These are phyloP conservation scores for Talaromyces proteolyticus DNA, from an alignment of 495 filamentous ascomycete genomes.

Conservation along the genomic window DNA sequence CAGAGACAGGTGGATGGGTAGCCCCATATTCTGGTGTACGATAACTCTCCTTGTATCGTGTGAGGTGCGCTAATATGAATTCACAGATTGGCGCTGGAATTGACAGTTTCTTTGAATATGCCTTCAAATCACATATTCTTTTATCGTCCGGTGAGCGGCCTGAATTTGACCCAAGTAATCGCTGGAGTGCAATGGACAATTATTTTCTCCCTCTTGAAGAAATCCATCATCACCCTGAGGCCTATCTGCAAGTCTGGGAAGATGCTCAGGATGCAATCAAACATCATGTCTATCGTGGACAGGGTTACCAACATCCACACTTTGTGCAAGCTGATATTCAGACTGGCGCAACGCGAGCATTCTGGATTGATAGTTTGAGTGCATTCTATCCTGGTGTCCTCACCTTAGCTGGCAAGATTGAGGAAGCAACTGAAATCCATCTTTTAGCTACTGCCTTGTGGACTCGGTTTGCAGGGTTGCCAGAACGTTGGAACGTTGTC, in stretches of 20 bases:
- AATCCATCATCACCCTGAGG: slow-evolving; percentile 63
- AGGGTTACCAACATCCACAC: slow-evolving; percentile 75
- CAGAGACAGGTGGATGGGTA: slow-evolving; percentile 86
- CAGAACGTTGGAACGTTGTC: slow-evolving; percentile 86
- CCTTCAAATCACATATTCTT: slow-evolving; percentile 86
- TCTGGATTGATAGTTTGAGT: slow-evolving; percentile 93
- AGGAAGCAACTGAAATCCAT: slow-evolving; percentile 85
- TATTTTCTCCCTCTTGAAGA: slow-evolving; percentile 54
- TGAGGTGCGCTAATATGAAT: not conserved
- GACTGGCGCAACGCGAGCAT: slow-evolving; percentile 74
- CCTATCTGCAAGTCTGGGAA: slow-evolving; percentile 81
- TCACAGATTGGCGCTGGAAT: slow-evolving; percentile 79
- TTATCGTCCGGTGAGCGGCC: slow-evolving; percentile 58
- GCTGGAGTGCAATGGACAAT: slow-evolving; percentile 31
- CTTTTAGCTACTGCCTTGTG: slow-evolving; percentile 87
- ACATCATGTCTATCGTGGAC: slow-evolving; percentile 67
- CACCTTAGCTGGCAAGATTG: slow-evolving; percentile 76
- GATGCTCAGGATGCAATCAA: slow-evolving; percentile 80
- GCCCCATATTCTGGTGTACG: slow-evolving; percentile 70
- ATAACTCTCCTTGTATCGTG: not conserved
- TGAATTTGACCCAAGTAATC: slow-evolving; percentile 23
- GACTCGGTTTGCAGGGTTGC: slow-evolving; percentile 87
- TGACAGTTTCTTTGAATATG: slow-evolving; percentile 98
- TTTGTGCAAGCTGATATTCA: slow-evolving; percentile 84
- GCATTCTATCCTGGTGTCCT: slow-evolving; percentile 95